phyloP scores from a whole-genome alignment of 2,329 filamentous ascomycete species.

The Cladosporium sp. region DNA sequence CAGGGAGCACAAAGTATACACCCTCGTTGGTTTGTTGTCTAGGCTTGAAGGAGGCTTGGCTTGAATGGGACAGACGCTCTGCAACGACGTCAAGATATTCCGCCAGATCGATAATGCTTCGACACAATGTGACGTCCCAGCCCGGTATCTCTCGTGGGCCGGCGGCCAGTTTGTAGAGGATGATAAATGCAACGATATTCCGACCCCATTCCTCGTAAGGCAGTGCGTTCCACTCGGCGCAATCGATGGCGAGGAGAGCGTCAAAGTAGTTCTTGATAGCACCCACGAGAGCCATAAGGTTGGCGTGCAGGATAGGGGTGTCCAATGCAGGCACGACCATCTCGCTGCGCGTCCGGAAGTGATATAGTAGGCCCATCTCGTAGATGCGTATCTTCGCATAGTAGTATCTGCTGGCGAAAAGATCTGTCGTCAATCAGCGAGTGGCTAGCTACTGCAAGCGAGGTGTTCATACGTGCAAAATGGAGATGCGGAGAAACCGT shows the following conservation, averaged over 20 bases:
- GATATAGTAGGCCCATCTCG: conserved; percentile 10
- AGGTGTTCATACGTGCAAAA: not conserved
- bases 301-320: not conserved
- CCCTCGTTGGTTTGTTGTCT: not conserved
- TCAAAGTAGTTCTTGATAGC: conserved; percentile 13
- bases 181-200: conserved; percentile 2
- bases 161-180: conserved; percentile 12
- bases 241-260: not conserved
- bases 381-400: conserved; percentile 13
- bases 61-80: not conserved
- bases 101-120: not conserved
- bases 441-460: not conserved
- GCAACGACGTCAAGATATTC: not conserved
- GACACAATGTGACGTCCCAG: not conserved
- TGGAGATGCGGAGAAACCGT: not conserved
- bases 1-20: not conserved
- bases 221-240: not conserved
- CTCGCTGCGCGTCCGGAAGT: not conserved
- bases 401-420: conserved; percentile 5
- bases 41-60: not conserved
- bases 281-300: not conserved
- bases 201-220: conserved; percentile 11
- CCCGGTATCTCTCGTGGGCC: not conserved
- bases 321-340: not conserved
- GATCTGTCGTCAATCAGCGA: not conserved